Percentiles rank a stretch among this genome's conserved stretches.
phyloP scores from a whole-genome alignment of 345 rosid genomes.

The Euphorbia pulcherrima region DNA sequence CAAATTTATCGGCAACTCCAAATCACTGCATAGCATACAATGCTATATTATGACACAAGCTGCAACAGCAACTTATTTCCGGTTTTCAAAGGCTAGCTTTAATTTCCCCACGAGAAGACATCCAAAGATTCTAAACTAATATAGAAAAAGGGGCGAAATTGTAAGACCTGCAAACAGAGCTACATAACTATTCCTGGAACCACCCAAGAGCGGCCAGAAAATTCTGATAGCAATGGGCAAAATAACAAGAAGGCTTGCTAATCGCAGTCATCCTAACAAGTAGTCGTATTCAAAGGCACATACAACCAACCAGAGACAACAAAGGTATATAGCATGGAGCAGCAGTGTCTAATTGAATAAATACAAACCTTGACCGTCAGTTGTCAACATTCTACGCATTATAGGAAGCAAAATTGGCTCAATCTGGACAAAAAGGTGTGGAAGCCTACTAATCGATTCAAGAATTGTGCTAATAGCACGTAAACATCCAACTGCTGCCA shows the following conservation, averaged over 20 bases:
- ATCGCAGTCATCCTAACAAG: background rate
- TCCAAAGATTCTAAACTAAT: background rate
- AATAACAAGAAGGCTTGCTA: background rate
- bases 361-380: slow-evolving; percentile 85
- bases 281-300: too few species aligned
- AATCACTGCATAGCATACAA: background rate
- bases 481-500: slow-evolving; percentile 95
- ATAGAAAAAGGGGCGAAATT: background rate
- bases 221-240: background rate
- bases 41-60: background rate
- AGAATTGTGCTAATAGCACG: slow-evolving; percentile 96
- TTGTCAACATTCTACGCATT: slow-evolving; percentile 90
- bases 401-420: slow-evolving; percentile 89
- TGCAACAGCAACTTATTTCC: background rate
- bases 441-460: slow-evolving; percentile 88
- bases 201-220: background rate
- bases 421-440: slow-evolving; percentile 76
- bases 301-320: background rate
- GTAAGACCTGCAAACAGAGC: too few species aligned
- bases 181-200: background rate
- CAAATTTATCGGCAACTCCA: background rate
- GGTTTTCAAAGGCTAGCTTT: background rate
- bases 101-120: background rate
- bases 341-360: background rate
- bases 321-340: background rate